Evolutionary conservation across 2,329 filamentous ascomycete genomes (phyloP).

Genomic region (Botrytis deweyae): DNA sequence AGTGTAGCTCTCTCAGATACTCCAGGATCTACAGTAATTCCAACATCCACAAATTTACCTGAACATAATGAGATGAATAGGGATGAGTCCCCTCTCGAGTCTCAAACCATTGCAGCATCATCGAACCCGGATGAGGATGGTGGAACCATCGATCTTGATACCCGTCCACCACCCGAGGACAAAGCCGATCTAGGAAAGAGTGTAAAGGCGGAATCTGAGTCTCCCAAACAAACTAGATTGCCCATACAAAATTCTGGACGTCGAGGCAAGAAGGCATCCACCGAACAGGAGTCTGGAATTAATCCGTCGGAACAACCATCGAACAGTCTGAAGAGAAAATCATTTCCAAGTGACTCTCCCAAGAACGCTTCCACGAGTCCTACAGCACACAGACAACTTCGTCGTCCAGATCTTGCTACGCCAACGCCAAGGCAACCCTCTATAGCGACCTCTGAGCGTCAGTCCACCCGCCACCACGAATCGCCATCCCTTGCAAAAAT

Average conservation of each 20-base stretch:
- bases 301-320: not conserved
- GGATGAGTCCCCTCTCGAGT: not conserved
- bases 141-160: not conserved
- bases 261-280: not conserved
- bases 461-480: not conserved
- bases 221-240: not conserved
- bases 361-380: not conserved
- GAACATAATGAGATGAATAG: not conserved
- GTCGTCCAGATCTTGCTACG: not conserved
- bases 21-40: not conserved
- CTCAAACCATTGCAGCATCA: not conserved
- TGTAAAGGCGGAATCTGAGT: not conserved
- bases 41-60: not conserved
- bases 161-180: no score
- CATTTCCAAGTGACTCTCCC: not conserved
- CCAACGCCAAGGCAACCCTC: not conserved
- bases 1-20: constrained; percentile 10
- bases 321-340: constrained; percentile 1
- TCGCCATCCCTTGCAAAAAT: not conserved
- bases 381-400: not conserved
- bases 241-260: not conserved
- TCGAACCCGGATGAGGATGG: not conserved
- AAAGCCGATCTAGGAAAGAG: not conserved
- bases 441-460: not conserved
- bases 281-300: not conserved